Evolutionary conservation across 2,329 filamentous ascomycete genomes (phyloP).

Genomic region (Xylaria sp.): DNA sequence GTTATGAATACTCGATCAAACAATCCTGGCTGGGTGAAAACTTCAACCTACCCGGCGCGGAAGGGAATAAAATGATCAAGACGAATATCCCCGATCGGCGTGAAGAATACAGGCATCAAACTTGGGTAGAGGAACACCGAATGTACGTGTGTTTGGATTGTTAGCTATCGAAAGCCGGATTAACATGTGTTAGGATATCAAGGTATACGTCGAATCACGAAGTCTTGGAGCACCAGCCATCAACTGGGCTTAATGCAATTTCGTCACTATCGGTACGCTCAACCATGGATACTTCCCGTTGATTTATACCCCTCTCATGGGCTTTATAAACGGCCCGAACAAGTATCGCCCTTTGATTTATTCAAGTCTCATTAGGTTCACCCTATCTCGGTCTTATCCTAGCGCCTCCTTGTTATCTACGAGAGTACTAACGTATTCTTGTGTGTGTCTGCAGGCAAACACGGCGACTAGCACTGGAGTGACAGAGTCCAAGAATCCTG

Average conservation of each 20-base stretch:
- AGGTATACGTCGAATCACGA: constrained; percentile 46
- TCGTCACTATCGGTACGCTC: constrained; percentile 44
- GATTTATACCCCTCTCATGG: neutral
- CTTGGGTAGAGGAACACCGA: constrained; percentile 81
- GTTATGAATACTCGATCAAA: constrained; percentile 90
- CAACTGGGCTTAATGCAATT: constrained; percentile 30
- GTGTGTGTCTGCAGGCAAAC: constrained; percentile 50
- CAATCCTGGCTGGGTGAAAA: constrained; percentile 88
- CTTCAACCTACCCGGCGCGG: constrained; percentile 80
- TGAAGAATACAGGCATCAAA: constrained; percentile 89
- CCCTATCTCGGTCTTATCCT: neutral
- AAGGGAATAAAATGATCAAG: constrained; percentile 92
- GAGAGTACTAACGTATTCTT: constrained; percentile 38
- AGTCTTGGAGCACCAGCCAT: constrained; percentile 41
- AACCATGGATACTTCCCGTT: neutral
- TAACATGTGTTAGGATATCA: constrained; percentile 43
- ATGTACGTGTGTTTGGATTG: constrained; percentile 69
- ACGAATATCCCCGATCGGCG: constrained; percentile 95
- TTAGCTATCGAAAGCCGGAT: neutral
- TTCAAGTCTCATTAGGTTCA: neutral
- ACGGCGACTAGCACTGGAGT: constrained; percentile 42
- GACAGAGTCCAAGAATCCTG: constrained; percentile 33
- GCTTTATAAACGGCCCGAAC: neutral
- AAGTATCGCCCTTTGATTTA: neutral
- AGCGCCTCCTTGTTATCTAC: neutral